Conservation (phyloP, 2,329 filamentous ascomycete genomes). For the Trichoderma breve region DNA sequence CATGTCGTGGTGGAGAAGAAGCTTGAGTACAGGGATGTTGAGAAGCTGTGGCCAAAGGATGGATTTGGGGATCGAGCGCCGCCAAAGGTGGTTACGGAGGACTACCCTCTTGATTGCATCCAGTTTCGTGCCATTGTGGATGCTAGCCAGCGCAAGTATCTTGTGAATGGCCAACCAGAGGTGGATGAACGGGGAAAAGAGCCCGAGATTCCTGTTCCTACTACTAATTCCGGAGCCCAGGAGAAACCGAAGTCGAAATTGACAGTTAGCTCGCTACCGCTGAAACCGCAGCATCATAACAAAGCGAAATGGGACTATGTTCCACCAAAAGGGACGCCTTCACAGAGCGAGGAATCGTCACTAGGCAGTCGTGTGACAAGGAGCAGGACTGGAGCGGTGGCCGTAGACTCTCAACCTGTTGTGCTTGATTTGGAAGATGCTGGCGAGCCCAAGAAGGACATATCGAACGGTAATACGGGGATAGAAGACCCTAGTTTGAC, state of each 20-base stretch:
- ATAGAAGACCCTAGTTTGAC: neutral
- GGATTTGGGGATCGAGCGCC: slow-evolving; percentile 24
- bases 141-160: slow-evolving; percentile 57
- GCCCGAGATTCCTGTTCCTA: neutral
- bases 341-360: slow-evolving; percentile 35
- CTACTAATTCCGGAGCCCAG: neutral
- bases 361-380: slow-evolving; percentile 20
- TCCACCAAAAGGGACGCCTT: slow-evolving; percentile 39
- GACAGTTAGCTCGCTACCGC: slow-evolving; percentile 41
- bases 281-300: slow-evolving; percentile 47
- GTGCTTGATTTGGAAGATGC: slow-evolving; percentile 26
- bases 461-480: neutral
- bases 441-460: neutral
- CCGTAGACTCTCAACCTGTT: slow-evolving; percentile 29
- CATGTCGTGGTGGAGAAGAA: slow-evolving; percentile 77
- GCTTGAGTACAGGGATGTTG: slow-evolving; percentile 62
- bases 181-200: slow-evolving; percentile 1
- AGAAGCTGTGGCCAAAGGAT: slow-evolving; percentile 41
- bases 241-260: slow-evolving; percentile 20
- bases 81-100: slow-evolving; percentile 61
- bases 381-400: slow-evolving; percentile 17
- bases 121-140: slow-evolving; percentile 57
- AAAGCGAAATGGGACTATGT: slow-evolving; percentile 40
- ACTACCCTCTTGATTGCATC: slow-evolving; percentile 68
- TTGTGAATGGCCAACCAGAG: slow-evolving; percentile 47